Percentiles rank a stretch among this genome's conserved stretches.
Conservation (phyloP, 176 grass and related monocot genomes). For the Musa acuminata region DNA sequence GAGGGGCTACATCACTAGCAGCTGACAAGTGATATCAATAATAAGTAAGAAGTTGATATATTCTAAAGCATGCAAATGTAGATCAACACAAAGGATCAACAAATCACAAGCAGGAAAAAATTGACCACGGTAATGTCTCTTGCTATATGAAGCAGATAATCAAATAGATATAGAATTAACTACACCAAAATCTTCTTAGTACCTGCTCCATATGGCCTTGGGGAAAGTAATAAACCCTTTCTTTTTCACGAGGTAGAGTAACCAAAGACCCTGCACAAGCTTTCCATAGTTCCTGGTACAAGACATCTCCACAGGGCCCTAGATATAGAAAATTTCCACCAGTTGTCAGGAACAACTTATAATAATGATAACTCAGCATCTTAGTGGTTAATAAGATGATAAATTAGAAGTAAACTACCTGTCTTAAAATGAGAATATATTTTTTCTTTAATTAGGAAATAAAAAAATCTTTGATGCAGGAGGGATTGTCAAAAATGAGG, state of each 20-base stretch:
- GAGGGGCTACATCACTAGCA: no score
- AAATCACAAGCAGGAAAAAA: neutral
- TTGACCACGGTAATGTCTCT: neutral
- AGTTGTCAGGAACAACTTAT: no score
- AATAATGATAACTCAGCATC: neutral
- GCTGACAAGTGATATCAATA: no score
- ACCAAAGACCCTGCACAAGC: constrained; percentile 76
- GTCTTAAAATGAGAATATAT: no score
- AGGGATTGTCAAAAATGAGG: no score
- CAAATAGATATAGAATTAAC: neutral
- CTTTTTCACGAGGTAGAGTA: constrained; percentile 47
- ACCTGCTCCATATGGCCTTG: constrained; percentile 99
- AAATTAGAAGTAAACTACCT: no score
- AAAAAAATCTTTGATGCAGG: no score
- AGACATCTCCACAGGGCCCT: constrained; percentile 31
- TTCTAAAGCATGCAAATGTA: no score
- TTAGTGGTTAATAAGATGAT: neutral
- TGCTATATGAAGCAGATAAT: neutral
- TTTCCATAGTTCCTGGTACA: constrained; percentile 73
- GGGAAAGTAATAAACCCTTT: constrained; percentile 83
- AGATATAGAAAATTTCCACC: neutral
- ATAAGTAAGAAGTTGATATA: no score
- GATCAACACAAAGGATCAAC: no score
- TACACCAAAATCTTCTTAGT: neutral
- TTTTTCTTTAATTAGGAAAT: no score